Evolutionary conservation across 2,329 filamentous ascomycete genomes (phyloP).

Genomic region (Clarireedia paspali): DNA sequence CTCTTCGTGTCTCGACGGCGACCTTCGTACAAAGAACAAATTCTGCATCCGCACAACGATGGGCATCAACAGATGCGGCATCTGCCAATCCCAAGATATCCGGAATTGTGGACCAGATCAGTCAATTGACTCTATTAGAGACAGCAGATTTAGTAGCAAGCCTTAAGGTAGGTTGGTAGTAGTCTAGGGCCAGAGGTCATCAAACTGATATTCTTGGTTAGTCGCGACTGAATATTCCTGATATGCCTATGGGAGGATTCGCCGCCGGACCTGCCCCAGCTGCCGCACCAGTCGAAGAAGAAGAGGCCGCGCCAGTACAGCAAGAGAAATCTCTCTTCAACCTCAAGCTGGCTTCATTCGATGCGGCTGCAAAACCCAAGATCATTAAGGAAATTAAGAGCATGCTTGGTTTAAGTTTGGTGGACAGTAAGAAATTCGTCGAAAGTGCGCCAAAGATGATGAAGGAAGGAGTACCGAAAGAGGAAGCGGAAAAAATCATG

Average conservation of each 20-base stretch:
- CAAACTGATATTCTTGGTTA: constrained; percentile 32
- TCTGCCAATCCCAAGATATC: constrained; percentile 81
- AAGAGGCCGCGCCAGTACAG: constrained; percentile 79
- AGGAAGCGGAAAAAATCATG: constrained; percentile 98
- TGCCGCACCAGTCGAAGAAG: constrained; percentile 63
- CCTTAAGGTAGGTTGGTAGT: constrained; percentile 67
- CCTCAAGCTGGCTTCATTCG: constrained; percentile 86
- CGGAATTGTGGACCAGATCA: constrained; percentile 96
- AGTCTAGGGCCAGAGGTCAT: neutral
- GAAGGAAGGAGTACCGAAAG: constrained; percentile 98
- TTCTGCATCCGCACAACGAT: constrained; percentile 56
- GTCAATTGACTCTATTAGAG: constrained; percentile 93
- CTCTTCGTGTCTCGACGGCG: constrained; percentile 39
- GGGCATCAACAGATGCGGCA: constrained; percentile 75
- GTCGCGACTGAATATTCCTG: constrained; percentile 94
- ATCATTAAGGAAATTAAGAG: constrained; percentile 99
- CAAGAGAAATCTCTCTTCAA: constrained; percentile 98
- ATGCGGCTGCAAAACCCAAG: constrained; percentile 88
- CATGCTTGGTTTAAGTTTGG: constrained; percentile 87
- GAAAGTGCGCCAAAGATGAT: constrained; percentile 96
- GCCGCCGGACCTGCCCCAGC: constrained; percentile 54
- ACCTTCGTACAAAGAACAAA: constrained; percentile 40
- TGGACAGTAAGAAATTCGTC: constrained; percentile 99
- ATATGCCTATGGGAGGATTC: constrained; percentile 91
- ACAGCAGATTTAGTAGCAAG: constrained; percentile 91